Evolutionary conservation across 108 stramenopile species (phyloP), one percentile per base, ranked within the genome.

Genomic region (Phaeodactylum tricornutum): DNA sequence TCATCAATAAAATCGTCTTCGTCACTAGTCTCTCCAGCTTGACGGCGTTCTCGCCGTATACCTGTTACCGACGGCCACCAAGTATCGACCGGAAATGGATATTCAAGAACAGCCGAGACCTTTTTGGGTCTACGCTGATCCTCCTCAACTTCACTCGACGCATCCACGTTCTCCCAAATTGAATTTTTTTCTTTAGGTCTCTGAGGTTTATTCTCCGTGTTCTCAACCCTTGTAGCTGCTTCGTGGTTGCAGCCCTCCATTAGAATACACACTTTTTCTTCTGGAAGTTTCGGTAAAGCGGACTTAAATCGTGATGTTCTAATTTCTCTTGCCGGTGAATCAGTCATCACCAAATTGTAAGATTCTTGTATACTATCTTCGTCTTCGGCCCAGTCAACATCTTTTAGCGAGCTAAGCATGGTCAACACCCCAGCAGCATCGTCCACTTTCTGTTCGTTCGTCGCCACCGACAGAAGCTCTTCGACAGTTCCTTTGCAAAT

Each of bases 1-100:
- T 63, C 53, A 2, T 77, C 70, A 30, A 71, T 57, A 23, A 38
- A 43, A 20, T 62, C 66, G 22, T 75, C 77, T 28, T 75, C 74
- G 29, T 64, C 56, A 14, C 47, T 37, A 9, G 43, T 33, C 15
- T 62, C 56, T 11, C 69, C 77, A 12, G 39, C 28, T 25, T 55
- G 30, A 31, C 63, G 65, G 23, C 72, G 48, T 64, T 87, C 86
- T 20, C 68, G 53, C 6, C 68, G 75, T n/a, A 83, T 75, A 25
- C 42, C 39, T 8, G 34, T 27, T 12, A 59, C 47, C 12, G 75
- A 67, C 24, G 86, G 86, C 86, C 86, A 87, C 86, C 86, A 87
- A n/a, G 62, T 50, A 32, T 82, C 81, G 33, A 76, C 35, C 1
- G 65, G 75, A 29, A 56, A 63, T 8, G 65, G 62, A 21, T 62